Conservation (phyloP, 306 rosid species). For the Sophora flavescens region DNA sequence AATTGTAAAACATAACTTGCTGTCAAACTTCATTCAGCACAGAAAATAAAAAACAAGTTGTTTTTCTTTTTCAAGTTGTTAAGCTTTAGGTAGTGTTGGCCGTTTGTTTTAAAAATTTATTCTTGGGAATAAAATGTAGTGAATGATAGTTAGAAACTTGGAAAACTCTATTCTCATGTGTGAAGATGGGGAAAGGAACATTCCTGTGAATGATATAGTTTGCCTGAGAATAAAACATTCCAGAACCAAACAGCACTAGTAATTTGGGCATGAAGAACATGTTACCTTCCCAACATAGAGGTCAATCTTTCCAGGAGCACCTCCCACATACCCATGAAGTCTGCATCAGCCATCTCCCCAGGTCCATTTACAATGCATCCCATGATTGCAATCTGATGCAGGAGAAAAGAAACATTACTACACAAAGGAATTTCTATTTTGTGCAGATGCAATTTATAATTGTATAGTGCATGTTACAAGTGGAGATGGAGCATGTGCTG, state of each 20-base stretch:
- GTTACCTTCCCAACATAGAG: conserved; percentile 97
- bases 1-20: conserved; percentile 39
- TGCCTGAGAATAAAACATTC: no score
- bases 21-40: conserved; percentile 38
- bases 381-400: conserved; percentile 94
- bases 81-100: neutral
- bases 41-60: neutral
- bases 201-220: no score
- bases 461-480: conserved; percentile 7
- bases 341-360: conserved; percentile 99
- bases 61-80: neutral
- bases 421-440: conserved; percentile 20
- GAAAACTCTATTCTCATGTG: no score
- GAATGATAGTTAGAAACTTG: no score
- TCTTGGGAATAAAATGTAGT: no score
- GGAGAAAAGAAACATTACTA: conserved; percentile 11
- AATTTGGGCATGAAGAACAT: conserved; percentile 25
- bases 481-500: conserved; percentile 5
- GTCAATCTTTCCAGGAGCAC: conserved; percentile 97
- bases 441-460: neutral
- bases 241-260: neutral
- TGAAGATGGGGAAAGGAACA: no score
- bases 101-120: no score
- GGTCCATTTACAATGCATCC: conserved; percentile 99
- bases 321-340: conserved; percentile 98